Evolutionary conservation across 1,284 basidiomycete species (phyloP).

Genomic region (Malassezia yamatoensis): DNA sequence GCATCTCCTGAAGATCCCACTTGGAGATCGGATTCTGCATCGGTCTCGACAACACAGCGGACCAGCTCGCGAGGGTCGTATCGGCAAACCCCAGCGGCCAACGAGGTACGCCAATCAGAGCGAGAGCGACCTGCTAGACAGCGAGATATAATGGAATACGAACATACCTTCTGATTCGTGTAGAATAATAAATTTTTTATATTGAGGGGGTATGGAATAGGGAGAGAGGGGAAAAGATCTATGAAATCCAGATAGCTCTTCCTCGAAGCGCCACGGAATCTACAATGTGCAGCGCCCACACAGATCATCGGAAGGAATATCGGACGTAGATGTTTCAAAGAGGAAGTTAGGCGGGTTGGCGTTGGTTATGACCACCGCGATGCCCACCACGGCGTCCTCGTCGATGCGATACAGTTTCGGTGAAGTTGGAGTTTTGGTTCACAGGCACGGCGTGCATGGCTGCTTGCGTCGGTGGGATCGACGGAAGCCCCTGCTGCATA

Average conservation of each 20-base stretch:
- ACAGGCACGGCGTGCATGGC: slow-evolving; percentile 44
- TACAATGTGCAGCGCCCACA: background rate
- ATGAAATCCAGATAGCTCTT: too few relatives aligned
- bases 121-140: background rate
- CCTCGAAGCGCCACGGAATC: slow-evolving; percentile 1
- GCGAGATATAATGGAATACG: slow-evolving; percentile 14
- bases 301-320: background rate
- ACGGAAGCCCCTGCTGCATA: slow-evolving; percentile 41
- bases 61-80: too few relatives aligned
- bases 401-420: slow-evolving; percentile 35
- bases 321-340: too few relatives aligned
- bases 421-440: slow-evolving; percentile 43
- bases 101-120: too few relatives aligned
- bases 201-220: background rate
- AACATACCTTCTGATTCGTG: slow-evolving; percentile 8
- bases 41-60: too few relatives aligned
- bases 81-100: too few relatives aligned
- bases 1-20: too few relatives aligned
- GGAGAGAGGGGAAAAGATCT: background rate
- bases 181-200: slow-evolving; percentile 5
- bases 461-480: slow-evolving; percentile 46
- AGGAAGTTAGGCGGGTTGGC: background rate
- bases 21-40: too few relatives aligned
- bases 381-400: slow-evolving; percentile 21
- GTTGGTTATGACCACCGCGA: slow-evolving; percentile 12